These are phyloP conservation scores for Micractinium sp. DNA, from an alignment of 139 green algal species.

Conservation along the genomic window DNA sequence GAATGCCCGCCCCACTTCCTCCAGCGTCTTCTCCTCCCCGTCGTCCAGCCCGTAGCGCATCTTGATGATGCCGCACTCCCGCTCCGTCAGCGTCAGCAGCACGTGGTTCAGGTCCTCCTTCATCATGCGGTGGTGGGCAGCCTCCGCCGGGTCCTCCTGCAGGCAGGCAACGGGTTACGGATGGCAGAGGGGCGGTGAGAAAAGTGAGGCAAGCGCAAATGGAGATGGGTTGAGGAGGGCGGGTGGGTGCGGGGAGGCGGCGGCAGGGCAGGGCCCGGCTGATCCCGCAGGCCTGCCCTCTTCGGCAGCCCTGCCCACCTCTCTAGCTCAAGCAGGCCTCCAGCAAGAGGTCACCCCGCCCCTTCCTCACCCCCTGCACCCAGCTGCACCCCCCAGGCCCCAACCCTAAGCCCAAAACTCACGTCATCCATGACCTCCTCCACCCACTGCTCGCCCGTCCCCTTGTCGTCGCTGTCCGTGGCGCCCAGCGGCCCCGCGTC, in stretches of 20 bases:
- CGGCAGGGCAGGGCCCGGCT: no score
- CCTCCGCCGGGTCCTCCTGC: slow-evolving; percentile 30
- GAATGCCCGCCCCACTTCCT: slow-evolving; percentile 71
- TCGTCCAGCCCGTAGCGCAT: slow-evolving; percentile 93
- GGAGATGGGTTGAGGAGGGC: no score
- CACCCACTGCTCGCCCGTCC: slow-evolving; percentile 35
- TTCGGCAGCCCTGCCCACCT: no score
- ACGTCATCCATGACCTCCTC: slow-evolving; percentile 37
- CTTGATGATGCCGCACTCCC: slow-evolving; percentile 86
- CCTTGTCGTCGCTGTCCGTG: slow-evolving; percentile 23
- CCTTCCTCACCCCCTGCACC: no score
- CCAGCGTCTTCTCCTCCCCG: slow-evolving; percentile 79
- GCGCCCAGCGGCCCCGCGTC: slow-evolving; percentile 24
- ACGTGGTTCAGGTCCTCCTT: slow-evolving; percentile 78
- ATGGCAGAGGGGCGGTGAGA: not conserved
- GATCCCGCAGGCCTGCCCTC: no score
- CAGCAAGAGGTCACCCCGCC: no score
- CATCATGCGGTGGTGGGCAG: slow-evolving; percentile 49
- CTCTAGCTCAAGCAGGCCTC: no score
- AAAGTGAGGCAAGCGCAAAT: not conserved
- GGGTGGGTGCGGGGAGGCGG: no score
- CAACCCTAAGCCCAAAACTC: not conserved
- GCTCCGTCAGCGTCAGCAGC: slow-evolving; percentile 74
- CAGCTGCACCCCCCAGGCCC: no score
- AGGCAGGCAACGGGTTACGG: no score